Base-by-base conservation (phyloP, 116 monocot species). In the Posidonia oceanica region DNA sequence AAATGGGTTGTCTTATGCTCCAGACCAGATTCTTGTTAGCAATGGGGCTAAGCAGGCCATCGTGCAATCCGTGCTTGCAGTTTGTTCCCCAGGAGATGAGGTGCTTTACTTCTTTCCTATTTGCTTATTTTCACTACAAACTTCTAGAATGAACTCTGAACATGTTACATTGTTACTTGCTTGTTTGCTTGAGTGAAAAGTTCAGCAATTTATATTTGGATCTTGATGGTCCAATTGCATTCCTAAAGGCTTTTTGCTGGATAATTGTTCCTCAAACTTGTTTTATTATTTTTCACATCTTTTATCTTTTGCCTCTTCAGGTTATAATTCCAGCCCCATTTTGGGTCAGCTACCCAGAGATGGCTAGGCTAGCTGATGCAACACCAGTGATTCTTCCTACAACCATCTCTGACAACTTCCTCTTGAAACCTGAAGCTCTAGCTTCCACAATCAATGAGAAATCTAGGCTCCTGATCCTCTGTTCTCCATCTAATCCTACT, bases 31-130 rank as follows among this genome's bases (percentile, higher is more conserved):
- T 21, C 71, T 97, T 56, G 89, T 97, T 36, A 87, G 92, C 79
- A 97, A 97, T 82, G 97, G 97, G 16, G 97, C 97, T 12, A 97
- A 97, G 70, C 92, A 97, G 69, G 70, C 72, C 51, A 82, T 87
- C 64, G 57, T 80, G 69, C 97, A 97, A 72, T 87, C 89, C 0
- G 92, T 92, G 39, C 75, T 88, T 51, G 97, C 91, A 8, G 92
- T 97, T 66, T 97, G 97, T 69, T 91, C 92, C 7, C 97, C 97
- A 38, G 92, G 89, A 44, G 97, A 97, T 79, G 97, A 97, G 83
- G 97, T 97, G 15, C 29, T 54, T 68, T 53, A 68, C 52, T 68
- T 68, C 53, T 68, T 52, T 22, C 14, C n/a, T 65, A 8, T 16
- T 65, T 65, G 40, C 36, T 4, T 36, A 22, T 21, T 36, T 61